A percentile compares a stretch with the other conserved stretches of the same genome.
phyloP scores from a whole-genome alignment of 108 stramenopile species.

The Aurantiochytrium sp. region DNA sequence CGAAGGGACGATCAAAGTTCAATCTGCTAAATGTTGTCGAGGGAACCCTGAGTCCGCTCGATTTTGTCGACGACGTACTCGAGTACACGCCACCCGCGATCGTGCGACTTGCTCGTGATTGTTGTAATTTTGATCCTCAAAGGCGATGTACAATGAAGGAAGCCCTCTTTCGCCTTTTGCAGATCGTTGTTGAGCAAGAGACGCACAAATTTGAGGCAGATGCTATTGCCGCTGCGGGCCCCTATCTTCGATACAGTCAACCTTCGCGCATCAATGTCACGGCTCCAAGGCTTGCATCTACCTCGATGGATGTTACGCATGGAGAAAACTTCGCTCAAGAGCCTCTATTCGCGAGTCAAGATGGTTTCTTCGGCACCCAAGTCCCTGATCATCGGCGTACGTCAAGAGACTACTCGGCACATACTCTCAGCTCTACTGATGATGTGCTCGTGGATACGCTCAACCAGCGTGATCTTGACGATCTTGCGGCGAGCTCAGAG shows the following conservation, averaged over 20 bases:
- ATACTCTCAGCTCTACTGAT: not conserved
- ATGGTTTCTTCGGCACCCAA: too few relatives aligned
- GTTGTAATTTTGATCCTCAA: not conserved
- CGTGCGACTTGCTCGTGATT: not conserved
- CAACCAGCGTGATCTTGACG: not conserved
- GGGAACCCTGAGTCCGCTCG: not conserved
- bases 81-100: not conserved
- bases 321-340: not conserved
- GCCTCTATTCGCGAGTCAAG: too few relatives aligned
- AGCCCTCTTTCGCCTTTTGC: constrained; percentile 13
- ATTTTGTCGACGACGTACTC: not conserved
- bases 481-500: not conserved
- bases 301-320: not conserved
- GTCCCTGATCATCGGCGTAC: not conserved
- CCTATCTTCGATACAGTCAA: not conserved
- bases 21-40: not conserved
- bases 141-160: not conserved
- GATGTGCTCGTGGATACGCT: not conserved
- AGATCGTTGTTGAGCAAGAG: not conserved
- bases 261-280: not conserved
- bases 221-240: not conserved
- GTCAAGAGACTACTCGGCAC: not conserved
- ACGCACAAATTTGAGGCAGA: not conserved
- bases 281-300: not conserved
- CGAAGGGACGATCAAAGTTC: not conserved